phyloP scores from a whole-genome alignment of 768 basidiomycete genomes.

The Amanita thiersii region DNA sequence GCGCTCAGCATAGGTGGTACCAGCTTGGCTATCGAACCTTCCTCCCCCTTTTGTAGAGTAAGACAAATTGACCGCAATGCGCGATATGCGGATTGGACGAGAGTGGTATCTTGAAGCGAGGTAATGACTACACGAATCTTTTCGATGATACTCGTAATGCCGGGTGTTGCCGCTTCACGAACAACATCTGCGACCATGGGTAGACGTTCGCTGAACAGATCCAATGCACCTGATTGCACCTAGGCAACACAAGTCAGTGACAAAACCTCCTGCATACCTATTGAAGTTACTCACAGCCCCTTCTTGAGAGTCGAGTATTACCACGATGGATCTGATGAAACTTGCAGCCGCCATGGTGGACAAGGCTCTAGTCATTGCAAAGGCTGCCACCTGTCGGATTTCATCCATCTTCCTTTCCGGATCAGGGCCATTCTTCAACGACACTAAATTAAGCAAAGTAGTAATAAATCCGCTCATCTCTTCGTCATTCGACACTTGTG shows the following conservation, averaged over 20 bases:
- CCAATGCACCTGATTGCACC: conserved; percentile 63
- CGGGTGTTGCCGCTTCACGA: conserved; percentile 42
- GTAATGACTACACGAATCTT: conserved; percentile 42
- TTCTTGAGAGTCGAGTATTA: conserved; percentile 50
- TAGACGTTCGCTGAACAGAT: conserved; percentile 60
- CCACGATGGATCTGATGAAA: conserved; percentile 51
- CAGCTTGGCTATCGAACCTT: conserved; percentile 46
- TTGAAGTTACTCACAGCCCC: conserved; percentile 30
- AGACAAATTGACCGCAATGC: conserved; percentile 53
- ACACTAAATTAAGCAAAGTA: conserved; percentile 39
- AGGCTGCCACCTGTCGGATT: conserved; percentile 38
- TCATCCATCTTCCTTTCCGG: conserved; percentile 31
- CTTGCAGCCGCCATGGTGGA: conserved; percentile 60
- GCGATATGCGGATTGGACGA: conserved; percentile 42
- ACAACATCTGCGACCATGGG: conserved; percentile 46
- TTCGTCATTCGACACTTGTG: conserved; percentile 13
- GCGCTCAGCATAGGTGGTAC: conserved; percentile 51
- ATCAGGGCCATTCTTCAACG: conserved; percentile 20
- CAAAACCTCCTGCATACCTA: background rate
- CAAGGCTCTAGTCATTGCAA: conserved; percentile 46
- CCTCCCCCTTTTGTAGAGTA: conserved; percentile 60
- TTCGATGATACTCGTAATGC: conserved; percentile 45
- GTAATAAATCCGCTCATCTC: conserved; percentile 36
- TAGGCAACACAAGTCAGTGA: conserved; percentile 16
- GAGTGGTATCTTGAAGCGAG: conserved; percentile 26